Conservation (phyloP, 1,284 basidiomycete species). For the Malassezia yamatoensis region DNA sequence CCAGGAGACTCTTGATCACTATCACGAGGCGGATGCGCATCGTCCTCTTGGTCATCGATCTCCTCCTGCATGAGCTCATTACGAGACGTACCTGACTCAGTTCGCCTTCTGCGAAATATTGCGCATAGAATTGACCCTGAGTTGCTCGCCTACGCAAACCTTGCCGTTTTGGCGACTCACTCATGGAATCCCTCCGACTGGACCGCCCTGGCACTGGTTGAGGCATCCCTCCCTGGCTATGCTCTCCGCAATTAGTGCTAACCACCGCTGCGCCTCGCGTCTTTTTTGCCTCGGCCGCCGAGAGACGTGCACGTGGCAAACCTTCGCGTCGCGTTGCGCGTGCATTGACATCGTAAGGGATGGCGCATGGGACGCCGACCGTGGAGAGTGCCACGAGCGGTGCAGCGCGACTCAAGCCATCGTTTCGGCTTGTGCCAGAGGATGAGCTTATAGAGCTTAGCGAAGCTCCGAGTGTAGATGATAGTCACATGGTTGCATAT, state of each 20-base stretch:
- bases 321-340: constrained; percentile 1
- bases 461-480: constrained; percentile 26
- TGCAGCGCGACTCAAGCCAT: constrained; percentile 16
- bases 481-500: constrained; percentile 29
- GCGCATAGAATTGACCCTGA: constrained; percentile 9
- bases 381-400: neutral
- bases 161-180: constrained; percentile 5
- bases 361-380: constrained; percentile 2
- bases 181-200: neutral
- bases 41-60: constrained; percentile 10
- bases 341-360: neutral
- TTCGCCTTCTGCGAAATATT: constrained; percentile 19
- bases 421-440: constrained; percentile 30
- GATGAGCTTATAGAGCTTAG: constrained; percentile 26
- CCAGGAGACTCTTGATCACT: neutral
- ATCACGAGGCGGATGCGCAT: constrained; percentile 20
- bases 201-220: constrained; percentile 6
- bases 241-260: too few relatives aligned
- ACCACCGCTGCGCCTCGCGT: neutral
- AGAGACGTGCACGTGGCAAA: neutral
- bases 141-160: constrained; percentile 7
- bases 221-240: too few relatives aligned
- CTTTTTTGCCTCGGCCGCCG: neutral
- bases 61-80: constrained; percentile 4
- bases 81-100: constrained; percentile 8